phyloP scores from a whole-genome alignment of 352 stramenopile genomes.

The Heterotrichella gracilis region DNA sequence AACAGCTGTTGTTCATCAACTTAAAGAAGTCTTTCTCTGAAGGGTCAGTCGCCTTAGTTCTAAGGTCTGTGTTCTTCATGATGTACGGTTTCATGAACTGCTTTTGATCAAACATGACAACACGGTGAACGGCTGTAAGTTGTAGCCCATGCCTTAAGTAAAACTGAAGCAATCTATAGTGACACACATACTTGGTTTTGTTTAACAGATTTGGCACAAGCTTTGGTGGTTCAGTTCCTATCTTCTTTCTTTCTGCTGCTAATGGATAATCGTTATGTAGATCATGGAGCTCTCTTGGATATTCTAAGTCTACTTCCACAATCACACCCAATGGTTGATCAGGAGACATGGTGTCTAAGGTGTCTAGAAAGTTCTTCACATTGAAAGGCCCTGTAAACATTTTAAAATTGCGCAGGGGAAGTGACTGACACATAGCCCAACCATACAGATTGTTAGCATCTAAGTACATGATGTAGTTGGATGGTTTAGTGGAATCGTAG shows the following conservation, averaged over 20 bases:
- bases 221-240: slow-evolving; percentile 13
- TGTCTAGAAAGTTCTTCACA: slow-evolving; percentile 8
- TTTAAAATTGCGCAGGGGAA: no score
- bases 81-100: slow-evolving; percentile 16
- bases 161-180: slow-evolving; percentile 14
- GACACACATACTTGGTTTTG: slow-evolving; percentile 15
- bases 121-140: slow-evolving; percentile 14
- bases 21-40: slow-evolving; percentile 19
- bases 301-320: slow-evolving; percentile 16
- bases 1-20: slow-evolving; percentile 17
- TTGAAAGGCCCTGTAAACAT: no score
- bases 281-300: slow-evolving; percentile 15
- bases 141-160: slow-evolving; percentile 13
- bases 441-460: slow-evolving; percentile 19
- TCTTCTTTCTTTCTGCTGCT: slow-evolving; percentile 7
- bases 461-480: slow-evolving; percentile 15
- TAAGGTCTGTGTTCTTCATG: slow-evolving; percentile 15
- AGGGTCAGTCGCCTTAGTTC: slow-evolving; percentile 15
- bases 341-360: neutral
- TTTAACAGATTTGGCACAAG: slow-evolving; percentile 15
- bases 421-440: slow-evolving; percentile 16
- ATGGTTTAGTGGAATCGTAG: slow-evolving; percentile 17
- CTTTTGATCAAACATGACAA: slow-evolving; percentile 16
- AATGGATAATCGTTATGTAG: slow-evolving; percentile 19
- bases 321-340: slow-evolving; percentile 12